Evolutionary conservation across 352 stramenopile genomes (phyloP).

Genomic region (Phytophthora gonapodyides): DNA sequence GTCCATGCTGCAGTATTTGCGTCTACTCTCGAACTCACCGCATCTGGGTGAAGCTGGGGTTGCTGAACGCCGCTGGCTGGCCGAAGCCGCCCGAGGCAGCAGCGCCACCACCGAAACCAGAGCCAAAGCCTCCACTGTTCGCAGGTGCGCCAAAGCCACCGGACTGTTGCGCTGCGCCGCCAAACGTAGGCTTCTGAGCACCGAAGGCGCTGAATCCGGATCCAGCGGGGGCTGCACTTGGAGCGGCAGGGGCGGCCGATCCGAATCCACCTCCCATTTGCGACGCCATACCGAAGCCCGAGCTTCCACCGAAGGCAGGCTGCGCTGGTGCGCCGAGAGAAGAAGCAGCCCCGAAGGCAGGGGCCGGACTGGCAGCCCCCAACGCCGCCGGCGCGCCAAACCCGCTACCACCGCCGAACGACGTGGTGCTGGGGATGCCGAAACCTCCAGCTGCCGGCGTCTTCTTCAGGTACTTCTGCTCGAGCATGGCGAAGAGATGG

Average conservation of each 20-base stretch:
- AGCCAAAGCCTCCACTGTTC: slow-evolving; percentile 33
- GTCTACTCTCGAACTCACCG: slow-evolving; percentile 24
- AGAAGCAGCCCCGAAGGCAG: slow-evolving; percentile 61
- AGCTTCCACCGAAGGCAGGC: slow-evolving; percentile 40
- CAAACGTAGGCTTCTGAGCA: slow-evolving; percentile 43
- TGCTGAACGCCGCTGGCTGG: slow-evolving; percentile 43
- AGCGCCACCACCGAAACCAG: slow-evolving; percentile 38
- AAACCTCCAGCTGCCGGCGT: slow-evolving; percentile 41
- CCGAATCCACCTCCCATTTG: slow-evolving; percentile 40
- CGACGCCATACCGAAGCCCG: slow-evolving; percentile 34
- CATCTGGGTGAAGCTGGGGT: slow-evolving; percentile 64
- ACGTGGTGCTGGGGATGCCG: slow-evolving; percentile 38
- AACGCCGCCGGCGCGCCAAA: slow-evolving; percentile 62
- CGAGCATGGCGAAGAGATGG: slow-evolving; percentile 71
- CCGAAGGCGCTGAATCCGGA: slow-evolving; percentile 56
- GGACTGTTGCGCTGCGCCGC: slow-evolving; percentile 20
- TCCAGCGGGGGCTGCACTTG: slow-evolving; percentile 23
- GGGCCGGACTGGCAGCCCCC: slow-evolving; percentile 37
- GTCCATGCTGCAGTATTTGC: neutral
- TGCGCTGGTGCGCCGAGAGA: slow-evolving; percentile 43
- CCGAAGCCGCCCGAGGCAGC: slow-evolving; percentile 36
- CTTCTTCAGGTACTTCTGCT: slow-evolving; percentile 75
- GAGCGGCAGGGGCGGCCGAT: slow-evolving; percentile 28
- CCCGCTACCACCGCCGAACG: slow-evolving; percentile 42
- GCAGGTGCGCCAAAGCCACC: slow-evolving; percentile 40